A percentile compares a stretch with the other conserved stretches of the same genome.
These are phyloP conservation scores for Trametes cingulata DNA, from an alignment of 768 basidiomycete species.

Conservation along the genomic window DNA sequence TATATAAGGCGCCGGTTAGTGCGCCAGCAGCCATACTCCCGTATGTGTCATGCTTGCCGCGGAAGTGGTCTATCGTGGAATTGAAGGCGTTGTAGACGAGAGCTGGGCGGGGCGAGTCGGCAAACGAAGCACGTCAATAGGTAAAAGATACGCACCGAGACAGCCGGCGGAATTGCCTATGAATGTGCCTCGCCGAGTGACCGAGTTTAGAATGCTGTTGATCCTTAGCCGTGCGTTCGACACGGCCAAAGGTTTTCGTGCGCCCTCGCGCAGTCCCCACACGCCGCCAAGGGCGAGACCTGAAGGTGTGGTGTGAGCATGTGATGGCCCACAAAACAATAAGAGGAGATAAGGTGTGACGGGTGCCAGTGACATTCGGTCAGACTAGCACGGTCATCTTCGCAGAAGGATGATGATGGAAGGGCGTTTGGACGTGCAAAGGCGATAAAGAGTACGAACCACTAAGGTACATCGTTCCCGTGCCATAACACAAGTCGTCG, in stretches of 20 bases:
- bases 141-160: constrained; percentile 61
- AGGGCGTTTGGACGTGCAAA: constrained; percentile 26
- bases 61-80: constrained; percentile 84
- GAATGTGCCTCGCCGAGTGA: constrained; percentile 95
- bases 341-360: constrained; percentile 76
- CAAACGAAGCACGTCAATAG: constrained; percentile 41
- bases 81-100: constrained; percentile 96
- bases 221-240: constrained; percentile 87
- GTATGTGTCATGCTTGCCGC: constrained; percentile 88
- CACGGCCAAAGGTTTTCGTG: constrained; percentile 82
- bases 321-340: constrained; percentile 80
- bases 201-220: constrained; percentile 95
- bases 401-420: constrained; percentile 21
- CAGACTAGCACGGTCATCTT: constrained; percentile 25
- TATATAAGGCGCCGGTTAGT: constrained; percentile 87
- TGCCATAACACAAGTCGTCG: constrained; percentile 99
- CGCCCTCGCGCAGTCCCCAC: constrained; percentile 96
- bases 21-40: constrained; percentile 94
- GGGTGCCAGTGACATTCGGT: constrained; percentile 29
- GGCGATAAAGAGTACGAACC: constrained; percentile 72
- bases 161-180: constrained; percentile 99
- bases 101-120: constrained; percentile 55
- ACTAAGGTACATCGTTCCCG: constrained; percentile 96
- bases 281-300: constrained; percentile 93
- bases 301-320: constrained; percentile 68